Percentiles rank a stretch among this genome's conserved stretches.
Evolutionary conservation across 306 rosid genomes (phyloP).

Genomic region (Vicia villosa): DNA sequence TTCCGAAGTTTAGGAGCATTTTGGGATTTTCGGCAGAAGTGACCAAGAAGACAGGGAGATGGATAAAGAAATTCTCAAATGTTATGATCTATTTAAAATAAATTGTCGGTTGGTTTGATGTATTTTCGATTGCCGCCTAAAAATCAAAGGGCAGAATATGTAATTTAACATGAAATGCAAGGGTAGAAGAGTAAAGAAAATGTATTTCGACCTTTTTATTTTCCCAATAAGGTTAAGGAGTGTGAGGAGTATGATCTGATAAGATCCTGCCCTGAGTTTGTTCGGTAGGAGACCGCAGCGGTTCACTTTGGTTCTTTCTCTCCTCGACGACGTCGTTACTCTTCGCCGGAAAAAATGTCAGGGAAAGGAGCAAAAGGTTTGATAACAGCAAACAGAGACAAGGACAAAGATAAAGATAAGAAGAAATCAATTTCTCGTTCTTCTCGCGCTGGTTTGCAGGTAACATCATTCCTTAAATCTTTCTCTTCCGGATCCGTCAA

Average conservation of each 20-base stretch:
- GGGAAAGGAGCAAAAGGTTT: conserved; percentile 79
- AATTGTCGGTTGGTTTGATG: too few relatives aligned
- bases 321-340: not conserved
- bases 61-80: too few relatives aligned
- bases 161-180: not conserved
- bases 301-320: not conserved
- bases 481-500: not conserved
- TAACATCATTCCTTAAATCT: conserved; percentile 18
- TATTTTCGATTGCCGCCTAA: too few relatives aligned
- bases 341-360: conserved; percentile 55
- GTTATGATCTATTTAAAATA: too few relatives aligned
- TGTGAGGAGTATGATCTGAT: not conserved
- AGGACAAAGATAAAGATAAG: conserved; percentile 62
- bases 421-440: conserved; percentile 77
- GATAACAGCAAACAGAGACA: conserved; percentile 40
- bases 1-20: too few relatives aligned
- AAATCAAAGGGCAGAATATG: not conserved
- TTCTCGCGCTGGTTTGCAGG: conserved; percentile 81
- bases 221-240: not conserved
- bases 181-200: not conserved
- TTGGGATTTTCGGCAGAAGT: too few relatives aligned
- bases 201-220: not conserved
- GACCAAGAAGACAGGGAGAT: too few relatives aligned
- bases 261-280: not conserved
- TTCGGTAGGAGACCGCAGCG: not conserved